A percentile compares a stretch with the other conserved stretches of the same genome.
Evolutionary conservation across 139 green algal genomes (phyloP).

Genomic region (Nannochloris sp.): DNA sequence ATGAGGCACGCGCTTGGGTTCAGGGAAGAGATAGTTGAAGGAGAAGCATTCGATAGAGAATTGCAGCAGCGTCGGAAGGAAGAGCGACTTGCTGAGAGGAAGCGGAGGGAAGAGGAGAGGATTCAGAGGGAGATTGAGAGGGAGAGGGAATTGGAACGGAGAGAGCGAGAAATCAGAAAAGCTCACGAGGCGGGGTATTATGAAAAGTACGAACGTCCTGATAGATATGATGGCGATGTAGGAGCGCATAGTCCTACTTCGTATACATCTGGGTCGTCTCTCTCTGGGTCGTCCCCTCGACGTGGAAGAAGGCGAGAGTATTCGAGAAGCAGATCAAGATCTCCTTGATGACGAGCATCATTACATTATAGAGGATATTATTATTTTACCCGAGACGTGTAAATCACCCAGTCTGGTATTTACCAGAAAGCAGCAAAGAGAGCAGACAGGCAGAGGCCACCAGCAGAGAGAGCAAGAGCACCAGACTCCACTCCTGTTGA

Average conservation of each 20-base stretch:
- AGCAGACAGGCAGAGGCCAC: no score
- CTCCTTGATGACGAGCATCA: background rate
- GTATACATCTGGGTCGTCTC: background rate
- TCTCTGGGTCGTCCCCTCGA: background rate
- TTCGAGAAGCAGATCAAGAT: background rate
- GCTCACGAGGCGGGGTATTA: conserved; percentile 1
- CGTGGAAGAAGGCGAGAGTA: background rate
- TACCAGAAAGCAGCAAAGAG: no score
- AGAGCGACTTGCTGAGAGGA: conserved; percentile 34
- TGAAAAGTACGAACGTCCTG: background rate
- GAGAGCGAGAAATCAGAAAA: background rate
- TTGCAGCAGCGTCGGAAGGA: conserved; percentile 53
- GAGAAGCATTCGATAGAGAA: conserved; percentile 86
- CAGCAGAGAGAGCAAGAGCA: no score
- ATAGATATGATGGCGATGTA: background rate
- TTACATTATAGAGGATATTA: background rate
- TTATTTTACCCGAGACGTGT: background rate
- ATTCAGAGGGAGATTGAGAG: background rate
- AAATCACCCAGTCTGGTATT: no score
- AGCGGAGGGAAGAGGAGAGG: conserved; percentile 36
- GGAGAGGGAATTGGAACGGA: conserved; percentile 11
- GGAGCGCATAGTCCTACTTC: background rate
- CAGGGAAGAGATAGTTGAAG: conserved; percentile 56
- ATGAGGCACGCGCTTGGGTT: conserved; percentile 58
- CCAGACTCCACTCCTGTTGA: background rate